Base-by-base conservation (phyloP, 1,284 basidiomycete species). In the Marasmius tenuissimus region DNA sequence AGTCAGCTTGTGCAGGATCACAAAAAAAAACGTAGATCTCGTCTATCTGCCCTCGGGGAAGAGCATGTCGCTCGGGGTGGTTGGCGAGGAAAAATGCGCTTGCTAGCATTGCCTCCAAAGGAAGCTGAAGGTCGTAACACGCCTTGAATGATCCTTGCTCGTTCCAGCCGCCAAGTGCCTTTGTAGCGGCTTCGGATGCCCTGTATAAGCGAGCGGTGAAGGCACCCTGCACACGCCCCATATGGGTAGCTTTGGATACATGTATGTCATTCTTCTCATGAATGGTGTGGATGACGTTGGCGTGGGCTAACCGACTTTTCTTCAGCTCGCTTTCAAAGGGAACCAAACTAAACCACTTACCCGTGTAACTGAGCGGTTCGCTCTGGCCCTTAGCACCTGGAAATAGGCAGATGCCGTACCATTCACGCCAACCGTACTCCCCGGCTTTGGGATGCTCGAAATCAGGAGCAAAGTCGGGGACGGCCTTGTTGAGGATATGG, bases 381-480 rank as follows among this genome's bases (percentile, higher is more conserved):
- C 35, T 57, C 16, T 54, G 16, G 0, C 60, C 62, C 3, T 61
- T 55, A 5, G 42, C 27, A 37, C 59, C 53, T 47, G 55, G 62
- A 58, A 73, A 73, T 0, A 72, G 57, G n/a, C 63, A 38, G 39
- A 64, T 56, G 20, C 40, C 52, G 55, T 72, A 74, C 72, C 72
- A 74, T 14, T 65, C 59, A 1, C 64, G 61, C 4, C 51, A 22
- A 0, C 73, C 68, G 56, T 62, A 73, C 14, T 70, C 61, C 0
- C 68, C 68, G 59, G 62, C 61, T 10, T 4, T 51, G n/a, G 50
- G 18, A 42, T 61, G 34, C 0, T 58, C 9, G 47, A 71, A 72
- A 38, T 71, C 66, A 10, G 71, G 69, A 1, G 49, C 58, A 51
- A 72, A 73, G 27, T 61, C 54, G 2, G 66, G 71, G 0, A 62